Base-by-base conservation (phyloP, 129 eudicot species). In the Sambucus nigra region DNA sequence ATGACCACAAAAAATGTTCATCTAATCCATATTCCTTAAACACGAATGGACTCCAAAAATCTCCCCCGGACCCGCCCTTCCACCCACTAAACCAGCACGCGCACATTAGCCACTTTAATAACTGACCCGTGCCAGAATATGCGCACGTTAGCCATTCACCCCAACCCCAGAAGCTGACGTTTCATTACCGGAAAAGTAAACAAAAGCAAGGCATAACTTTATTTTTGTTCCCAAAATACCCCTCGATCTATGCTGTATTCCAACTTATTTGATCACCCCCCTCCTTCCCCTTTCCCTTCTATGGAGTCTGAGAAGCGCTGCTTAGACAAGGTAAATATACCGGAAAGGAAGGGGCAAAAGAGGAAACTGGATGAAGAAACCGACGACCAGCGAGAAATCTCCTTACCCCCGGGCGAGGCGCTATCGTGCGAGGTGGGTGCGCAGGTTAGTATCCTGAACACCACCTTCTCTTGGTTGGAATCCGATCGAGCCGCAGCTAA, bases 331-430 rank as follows among this genome's bases (percentile, higher is more conserved):
- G 76, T 39, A 57, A 77, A 51, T 69, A 51, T 53, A 31, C 73
- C 68, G 52, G 86, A 69, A 61, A 74, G 75, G 68, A 63, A 77
- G 67, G 77, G 86, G 75, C 71, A 66, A 59, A 79, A 79, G 74
- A 63, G 80, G 74, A 79, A 70, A 74, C 76, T 79, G 5, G 80
- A 73, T 32, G 68, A 69, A 27, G 76, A 70, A 25, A 57, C 64
- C 59, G 61, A 61, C 47, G 52, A 39, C 41, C 73, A 61, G 21
- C 69, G 63, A 25, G 59, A 55, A 44, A 60, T 55, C 68, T 59
- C 65, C 5, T 33, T 23, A 7, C 51, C 63, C 51, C 32, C 29
- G 18, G 59, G 72, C 21, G 74, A 51, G 63, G 71, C 73, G 65
- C 81, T 79, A 51, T 25, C 55, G 4, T 41, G 62, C 35, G 63